phyloP scores from a whole-genome alignment of 768 basidiomycete species.

The Plicaturopsis crispa region DNA sequence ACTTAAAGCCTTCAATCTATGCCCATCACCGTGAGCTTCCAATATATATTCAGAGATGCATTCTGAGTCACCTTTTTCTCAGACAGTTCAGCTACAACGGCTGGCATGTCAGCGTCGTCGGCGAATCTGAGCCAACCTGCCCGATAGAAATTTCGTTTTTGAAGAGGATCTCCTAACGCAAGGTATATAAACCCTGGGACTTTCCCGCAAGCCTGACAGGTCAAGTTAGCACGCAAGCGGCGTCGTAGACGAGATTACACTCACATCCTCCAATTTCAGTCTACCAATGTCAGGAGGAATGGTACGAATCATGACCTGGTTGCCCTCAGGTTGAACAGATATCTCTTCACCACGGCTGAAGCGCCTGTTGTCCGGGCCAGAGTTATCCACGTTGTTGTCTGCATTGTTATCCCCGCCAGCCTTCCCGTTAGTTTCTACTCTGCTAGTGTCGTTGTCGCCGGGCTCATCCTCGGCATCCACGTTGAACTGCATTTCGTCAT shows the following conservation, averaged over 20 bases:
- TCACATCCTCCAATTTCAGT: slow-evolving; percentile 82
- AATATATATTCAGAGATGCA: slow-evolving; percentile 1
- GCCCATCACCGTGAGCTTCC: slow-evolving; percentile 6
- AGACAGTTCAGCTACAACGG: slow-evolving; percentile 64
- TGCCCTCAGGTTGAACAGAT: slow-evolving; percentile 67
- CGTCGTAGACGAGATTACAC: slow-evolving; percentile 13
- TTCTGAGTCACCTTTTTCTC: slow-evolving; percentile 66
- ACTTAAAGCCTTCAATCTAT: slow-evolving; percentile 91
- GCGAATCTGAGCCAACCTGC: slow-evolving; percentile 89
- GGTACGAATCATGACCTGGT: slow-evolving; percentile 91
- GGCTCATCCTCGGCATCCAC: slow-evolving; percentile 67
- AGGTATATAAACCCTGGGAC: slow-evolving; percentile 83
- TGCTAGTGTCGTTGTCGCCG: slow-evolving; percentile 49
- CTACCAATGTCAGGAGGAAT: slow-evolving; percentile 92
- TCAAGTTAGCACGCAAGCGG: slow-evolving; percentile 4
- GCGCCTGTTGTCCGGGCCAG: too few species aligned
- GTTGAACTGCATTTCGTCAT: slow-evolving; percentile 73
- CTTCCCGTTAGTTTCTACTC: slow-evolving; percentile 55
- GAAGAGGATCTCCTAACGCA: slow-evolving; percentile 85
- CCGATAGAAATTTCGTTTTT: slow-evolving; percentile 90
- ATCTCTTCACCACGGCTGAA: slow-evolving; percentile 34
- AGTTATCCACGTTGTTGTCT: too few species aligned
- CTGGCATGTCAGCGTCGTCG: slow-evolving; percentile 77
- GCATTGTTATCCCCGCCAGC: slow-evolving; percentile 8
- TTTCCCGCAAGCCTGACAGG: slow-evolving; percentile 58